Evolutionary conservation across 192 early-diverging fungal species (phyloP).

Genomic region (Coemansia sp.): DNA sequence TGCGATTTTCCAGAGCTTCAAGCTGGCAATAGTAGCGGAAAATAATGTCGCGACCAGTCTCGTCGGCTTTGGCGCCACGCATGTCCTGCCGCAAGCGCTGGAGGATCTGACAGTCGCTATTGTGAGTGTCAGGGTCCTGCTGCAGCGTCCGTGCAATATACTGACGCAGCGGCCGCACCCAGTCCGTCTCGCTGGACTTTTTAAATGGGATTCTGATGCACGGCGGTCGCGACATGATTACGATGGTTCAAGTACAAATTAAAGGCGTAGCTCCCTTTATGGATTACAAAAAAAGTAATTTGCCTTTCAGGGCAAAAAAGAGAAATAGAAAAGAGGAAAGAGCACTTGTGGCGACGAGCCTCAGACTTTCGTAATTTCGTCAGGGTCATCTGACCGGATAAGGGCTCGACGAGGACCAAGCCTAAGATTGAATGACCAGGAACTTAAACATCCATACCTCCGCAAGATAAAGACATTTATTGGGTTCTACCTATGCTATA

Average conservation of each 20-base stretch:
- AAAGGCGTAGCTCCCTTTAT: neutral
- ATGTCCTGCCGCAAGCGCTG: conserved; percentile 94
- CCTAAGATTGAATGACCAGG: too few species aligned
- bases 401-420: conserved; percentile 3
- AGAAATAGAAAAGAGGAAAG: conserved; percentile 6
- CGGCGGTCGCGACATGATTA: conserved; percentile 39
- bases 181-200: conserved; percentile 89
- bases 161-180: conserved; percentile 74
- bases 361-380: neutral
- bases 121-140: conserved; percentile 91
- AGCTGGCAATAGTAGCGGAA: conserved; percentile 97
- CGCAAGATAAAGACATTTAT: too few species aligned
- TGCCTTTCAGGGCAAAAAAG: neutral
- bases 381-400: conserved; percentile 27
- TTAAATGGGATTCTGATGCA: conserved; percentile 68
- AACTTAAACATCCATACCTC: too few species aligned
- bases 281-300: conserved; percentile 2
- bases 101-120: conserved; percentile 75
- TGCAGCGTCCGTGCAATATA: conserved; percentile 85
- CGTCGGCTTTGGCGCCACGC: conserved; percentile 90
- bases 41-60: conserved; percentile 88
- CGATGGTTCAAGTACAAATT: neutral
- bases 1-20: conserved; percentile 88
- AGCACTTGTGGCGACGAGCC: neutral
- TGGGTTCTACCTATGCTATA: conserved; percentile 9